phyloP scores from a whole-genome alignment of 371 early-diverging fungal species.

The Mucor mucedo region DNA sequence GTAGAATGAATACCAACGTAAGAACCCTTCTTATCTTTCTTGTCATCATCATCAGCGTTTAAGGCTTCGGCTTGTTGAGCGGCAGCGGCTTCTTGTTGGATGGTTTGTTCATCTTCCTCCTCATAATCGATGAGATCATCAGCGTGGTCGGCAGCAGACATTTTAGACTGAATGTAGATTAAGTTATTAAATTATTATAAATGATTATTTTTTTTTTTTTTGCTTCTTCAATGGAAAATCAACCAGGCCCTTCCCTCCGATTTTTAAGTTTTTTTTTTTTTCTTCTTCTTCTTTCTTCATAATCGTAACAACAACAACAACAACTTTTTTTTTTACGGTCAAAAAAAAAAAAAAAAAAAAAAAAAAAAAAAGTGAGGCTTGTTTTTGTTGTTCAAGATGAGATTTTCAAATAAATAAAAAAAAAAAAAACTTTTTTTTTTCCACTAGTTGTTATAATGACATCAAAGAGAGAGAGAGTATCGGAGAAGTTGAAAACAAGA shows the following conservation, averaged over 20 bases:
- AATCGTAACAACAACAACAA: too few species aligned
- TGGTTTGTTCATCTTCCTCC: constrained; percentile 78
- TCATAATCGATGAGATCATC: constrained; percentile 97
- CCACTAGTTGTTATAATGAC: background rate
- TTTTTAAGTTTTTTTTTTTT: constrained; percentile 1
- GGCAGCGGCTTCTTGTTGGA: constrained; percentile 50
- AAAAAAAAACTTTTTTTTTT: background rate
- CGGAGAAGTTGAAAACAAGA: constrained; percentile 10
- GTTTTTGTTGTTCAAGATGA: background rate
- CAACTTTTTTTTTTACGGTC: too few species aligned
- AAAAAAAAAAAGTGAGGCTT: background rate
- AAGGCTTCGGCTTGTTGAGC: constrained; percentile 39
- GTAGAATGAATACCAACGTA: constrained; percentile 98
- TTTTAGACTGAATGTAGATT: background rate
- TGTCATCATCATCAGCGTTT: constrained; percentile 58
- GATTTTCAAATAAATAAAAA: background rate
- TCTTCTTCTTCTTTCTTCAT: background rate
- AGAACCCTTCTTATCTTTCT: constrained; percentile 93
- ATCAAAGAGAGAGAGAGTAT: constrained; percentile 6
- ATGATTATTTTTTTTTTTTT: background rate
- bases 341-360: background rate
- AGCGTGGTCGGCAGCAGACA: constrained; percentile 64
- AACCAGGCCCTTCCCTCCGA: background rate
- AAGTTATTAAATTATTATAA: too few species aligned
- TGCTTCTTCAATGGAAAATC: background rate